phyloP scores from a whole-genome alignment of 164 flowering plant species.

The Taxillus chinensis region DNA sequence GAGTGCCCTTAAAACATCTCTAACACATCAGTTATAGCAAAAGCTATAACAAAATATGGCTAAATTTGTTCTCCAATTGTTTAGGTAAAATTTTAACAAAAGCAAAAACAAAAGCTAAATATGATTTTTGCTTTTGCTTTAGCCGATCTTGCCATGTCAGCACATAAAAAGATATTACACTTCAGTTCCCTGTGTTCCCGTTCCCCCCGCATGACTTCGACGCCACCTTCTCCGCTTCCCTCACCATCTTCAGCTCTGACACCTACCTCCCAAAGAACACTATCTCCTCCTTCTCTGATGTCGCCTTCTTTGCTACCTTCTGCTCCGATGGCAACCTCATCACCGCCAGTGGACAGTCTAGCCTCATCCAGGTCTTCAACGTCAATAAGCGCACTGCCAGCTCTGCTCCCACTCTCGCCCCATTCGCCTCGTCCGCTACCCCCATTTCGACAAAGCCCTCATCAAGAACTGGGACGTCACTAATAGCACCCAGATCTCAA shows the following conservation, averaged over 20 bases:
- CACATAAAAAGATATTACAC: too few species aligned
- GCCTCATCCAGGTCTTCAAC: slow-evolving; percentile 57
- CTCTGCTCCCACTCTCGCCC: slow-evolving; percentile 54
- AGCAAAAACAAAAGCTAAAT: too few species aligned
- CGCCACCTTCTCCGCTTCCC: slow-evolving; percentile 58
- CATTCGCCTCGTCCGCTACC: slow-evolving; percentile 51
- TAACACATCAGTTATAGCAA: too few species aligned
- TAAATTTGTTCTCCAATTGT: too few species aligned
- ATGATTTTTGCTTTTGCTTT: too few species aligned
- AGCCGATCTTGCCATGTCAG: too few species aligned
- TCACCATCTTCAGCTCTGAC: slow-evolving; percentile 41
- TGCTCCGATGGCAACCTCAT: slow-evolving; percentile 76
- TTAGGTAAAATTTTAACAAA: too few species aligned
- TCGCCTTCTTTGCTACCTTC: slow-evolving; percentile 55
- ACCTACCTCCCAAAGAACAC: slow-evolving; percentile 28
- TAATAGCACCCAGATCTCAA: slow-evolving; percentile 26
- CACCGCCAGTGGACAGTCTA: slow-evolving; percentile 70
- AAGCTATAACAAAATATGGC: too few species aligned
- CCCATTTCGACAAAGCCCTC: slow-evolving; percentile 45
- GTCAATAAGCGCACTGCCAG: slow-evolving; percentile 40
- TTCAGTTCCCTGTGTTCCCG: too few species aligned
- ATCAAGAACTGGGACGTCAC: slow-evolving; percentile 91
- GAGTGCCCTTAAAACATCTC: too few species aligned
- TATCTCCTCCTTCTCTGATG: slow-evolving; percentile 39
- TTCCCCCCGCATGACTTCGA: slow-evolving; percentile 46